These are phyloP conservation scores for Colletotrichum musicola DNA, from an alignment of 2,329 filamentous ascomycete genomes.

Conservation along the genomic window DNA sequence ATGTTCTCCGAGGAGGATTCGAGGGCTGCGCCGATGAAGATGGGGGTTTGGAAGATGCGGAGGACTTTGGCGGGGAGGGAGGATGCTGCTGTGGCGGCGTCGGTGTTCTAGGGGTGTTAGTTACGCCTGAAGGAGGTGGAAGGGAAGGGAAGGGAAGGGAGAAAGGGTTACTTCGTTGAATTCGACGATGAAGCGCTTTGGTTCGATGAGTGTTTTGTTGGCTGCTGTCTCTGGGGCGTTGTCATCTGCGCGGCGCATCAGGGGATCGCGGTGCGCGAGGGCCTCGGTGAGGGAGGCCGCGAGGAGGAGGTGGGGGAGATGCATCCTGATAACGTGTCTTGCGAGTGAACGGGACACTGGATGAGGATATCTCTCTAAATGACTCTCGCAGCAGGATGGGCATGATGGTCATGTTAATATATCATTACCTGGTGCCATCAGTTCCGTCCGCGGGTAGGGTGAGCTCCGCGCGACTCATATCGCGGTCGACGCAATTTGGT, in stretches of 20 bases:
- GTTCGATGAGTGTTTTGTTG: conserved; percentile 21
- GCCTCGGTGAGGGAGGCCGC: conserved; percentile 16
- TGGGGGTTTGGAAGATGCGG: conserved; percentile 43
- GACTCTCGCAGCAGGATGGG: background rate
- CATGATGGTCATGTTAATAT: conserved; percentile 12
- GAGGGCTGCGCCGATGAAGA: conserved; percentile 45
- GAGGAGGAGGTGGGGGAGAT: conserved; percentile 14
- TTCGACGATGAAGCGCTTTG: conserved; percentile 38
- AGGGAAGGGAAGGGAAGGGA: too few relatives aligned
- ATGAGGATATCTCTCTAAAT: background rate
- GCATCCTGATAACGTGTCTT: background rate
- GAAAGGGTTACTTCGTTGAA: conserved; percentile 9
- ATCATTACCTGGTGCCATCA: background rate
- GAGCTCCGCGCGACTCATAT: background rate
- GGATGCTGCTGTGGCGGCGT: conserved; percentile 10
- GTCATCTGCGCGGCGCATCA: conserved; percentile 29
- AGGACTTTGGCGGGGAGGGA: conserved; percentile 26
- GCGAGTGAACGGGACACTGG: background rate
- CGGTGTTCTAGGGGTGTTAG: conserved; percentile 11
- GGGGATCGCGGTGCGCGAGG: background rate
- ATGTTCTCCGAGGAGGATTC: conserved; percentile 37
- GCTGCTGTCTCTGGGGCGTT: conserved; percentile 18
- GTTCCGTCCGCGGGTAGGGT: background rate
- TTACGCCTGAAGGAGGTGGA: too few relatives aligned
- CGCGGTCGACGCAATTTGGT: conserved; percentile 1